Conservation (phyloP, 352 stramenopile genomes). For the Saprolegnia diclina region DNA sequence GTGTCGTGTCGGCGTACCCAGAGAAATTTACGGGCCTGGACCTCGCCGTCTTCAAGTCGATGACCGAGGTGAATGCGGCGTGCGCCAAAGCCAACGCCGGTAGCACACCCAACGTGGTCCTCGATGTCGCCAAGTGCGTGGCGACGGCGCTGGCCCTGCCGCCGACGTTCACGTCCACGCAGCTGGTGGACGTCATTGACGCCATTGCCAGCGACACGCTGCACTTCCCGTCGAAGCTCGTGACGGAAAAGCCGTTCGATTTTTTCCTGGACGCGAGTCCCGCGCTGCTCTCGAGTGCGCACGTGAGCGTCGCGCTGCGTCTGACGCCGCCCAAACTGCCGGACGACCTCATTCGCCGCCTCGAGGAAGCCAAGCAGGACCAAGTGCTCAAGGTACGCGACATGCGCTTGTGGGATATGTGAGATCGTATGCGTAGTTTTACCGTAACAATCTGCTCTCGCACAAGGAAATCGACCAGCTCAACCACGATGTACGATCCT, state of each 20-base stretch:
- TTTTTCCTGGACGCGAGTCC: neutral
- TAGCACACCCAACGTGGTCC: neutral
- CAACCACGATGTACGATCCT: conserved; percentile 37
- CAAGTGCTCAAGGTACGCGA: conserved; percentile 62
- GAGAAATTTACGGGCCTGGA: conserved; percentile 9
- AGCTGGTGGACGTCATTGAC: conserved; percentile 18
- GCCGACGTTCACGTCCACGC: neutral
- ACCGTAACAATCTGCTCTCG: conserved; percentile 46
- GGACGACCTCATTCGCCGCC: conserved; percentile 3
- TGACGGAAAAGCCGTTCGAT: conserved; percentile 19
- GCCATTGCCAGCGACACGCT: conserved; percentile 21
- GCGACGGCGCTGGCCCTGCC: neutral
- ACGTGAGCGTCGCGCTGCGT: conserved; percentile 12
- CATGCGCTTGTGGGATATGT: neutral
- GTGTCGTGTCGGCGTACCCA: conserved; percentile 7
- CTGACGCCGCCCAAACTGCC: conserved; percentile 19
- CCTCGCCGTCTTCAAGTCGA: neutral
- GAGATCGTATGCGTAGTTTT: too few species aligned
- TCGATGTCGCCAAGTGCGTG: conserved; percentile 19
- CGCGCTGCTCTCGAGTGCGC: neutral
- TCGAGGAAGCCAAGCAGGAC: conserved; percentile 42
- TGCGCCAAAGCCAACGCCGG: conserved; percentile 2
- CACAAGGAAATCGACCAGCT: conserved; percentile 40
- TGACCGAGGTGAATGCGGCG: neutral
- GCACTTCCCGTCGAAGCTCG: conserved; percentile 15